Conservation (phyloP, 2,329 filamentous ascomycete genomes). For the Ceratocystis eucalypticola region DNA sequence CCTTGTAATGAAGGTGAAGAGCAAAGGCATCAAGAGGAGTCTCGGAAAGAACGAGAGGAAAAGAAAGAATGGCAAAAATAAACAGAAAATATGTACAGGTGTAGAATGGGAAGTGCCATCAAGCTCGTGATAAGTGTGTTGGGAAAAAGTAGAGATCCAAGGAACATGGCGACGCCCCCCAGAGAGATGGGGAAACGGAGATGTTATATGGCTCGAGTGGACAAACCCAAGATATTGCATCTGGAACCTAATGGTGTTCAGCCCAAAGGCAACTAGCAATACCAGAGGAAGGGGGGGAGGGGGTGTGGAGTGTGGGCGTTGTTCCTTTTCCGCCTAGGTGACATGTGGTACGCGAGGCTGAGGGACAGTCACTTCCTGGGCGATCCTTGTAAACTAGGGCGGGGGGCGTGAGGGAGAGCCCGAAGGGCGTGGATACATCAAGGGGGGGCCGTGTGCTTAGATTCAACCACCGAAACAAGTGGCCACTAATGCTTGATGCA, state of each 20-base stretch:
- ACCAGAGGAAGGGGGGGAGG: not conserved
- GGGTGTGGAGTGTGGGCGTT: not conserved
- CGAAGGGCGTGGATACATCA: not conserved
- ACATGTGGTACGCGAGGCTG: conserved; percentile 6
- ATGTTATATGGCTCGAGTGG: not conserved
- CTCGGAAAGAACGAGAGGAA: not conserved
- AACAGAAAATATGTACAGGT: not conserved
- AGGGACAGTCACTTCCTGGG: not conserved
- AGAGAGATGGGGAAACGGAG: not conserved
- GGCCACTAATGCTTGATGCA: not conserved
- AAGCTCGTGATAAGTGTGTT: not conserved
- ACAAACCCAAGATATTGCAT: not conserved
- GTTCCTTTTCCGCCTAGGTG: conserved; percentile 5
- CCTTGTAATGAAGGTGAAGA: not conserved
- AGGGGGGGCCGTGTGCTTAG: not conserved
- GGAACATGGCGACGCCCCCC: not conserved
- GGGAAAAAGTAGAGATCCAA: not conserved
- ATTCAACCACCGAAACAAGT: not conserved
- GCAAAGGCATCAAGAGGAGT: not conserved
- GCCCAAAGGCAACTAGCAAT: not conserved
- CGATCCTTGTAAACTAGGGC: not conserved
- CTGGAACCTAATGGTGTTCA: not conserved
- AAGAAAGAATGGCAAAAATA: not conserved
- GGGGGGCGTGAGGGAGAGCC: not conserved
- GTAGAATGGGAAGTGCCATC: not conserved